Conservation (phyloP, 495 filamentous ascomycete genomes). For the Diplogelasinospora grovesii region DNA sequence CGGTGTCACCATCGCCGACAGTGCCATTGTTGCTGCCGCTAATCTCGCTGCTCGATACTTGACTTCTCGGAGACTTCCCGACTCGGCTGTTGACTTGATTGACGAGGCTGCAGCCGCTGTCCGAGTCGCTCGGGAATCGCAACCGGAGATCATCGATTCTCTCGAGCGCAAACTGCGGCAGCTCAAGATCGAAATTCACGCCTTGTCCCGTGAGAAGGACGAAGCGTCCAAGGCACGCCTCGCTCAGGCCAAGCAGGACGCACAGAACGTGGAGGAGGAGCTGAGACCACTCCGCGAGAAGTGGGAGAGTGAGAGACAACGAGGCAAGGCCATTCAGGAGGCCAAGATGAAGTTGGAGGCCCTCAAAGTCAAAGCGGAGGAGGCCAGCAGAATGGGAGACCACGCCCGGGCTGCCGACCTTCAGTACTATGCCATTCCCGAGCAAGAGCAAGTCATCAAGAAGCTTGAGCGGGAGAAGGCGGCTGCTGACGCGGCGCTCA, state of each 20-base stretch:
- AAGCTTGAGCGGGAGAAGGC: conserved; percentile 75
- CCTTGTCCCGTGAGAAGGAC: conserved; percentile 87
- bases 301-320: conserved; percentile 84
- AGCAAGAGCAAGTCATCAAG: conserved; percentile 72
- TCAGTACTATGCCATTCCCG: conserved; percentile 94
- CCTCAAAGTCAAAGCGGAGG: conserved; percentile 82
- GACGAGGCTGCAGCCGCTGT: conserved; percentile 96
- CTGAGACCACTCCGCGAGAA: conserved; percentile 86
- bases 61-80: conserved; percentile 81
- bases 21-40: conserved; percentile 84
- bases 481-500: conserved; percentile 66
- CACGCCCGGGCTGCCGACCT: conserved; percentile 79
- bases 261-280: conserved; percentile 87
- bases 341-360: conserved; percentile 90
- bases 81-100: conserved; percentile 92
- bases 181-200: conserved; percentile 93
- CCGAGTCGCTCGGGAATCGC: conserved; percentile 87
- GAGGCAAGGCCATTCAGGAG: conserved; percentile 86
- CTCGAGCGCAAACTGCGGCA: conserved; percentile 83
- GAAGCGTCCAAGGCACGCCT: conserved; percentile 81
- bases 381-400: conserved; percentile 81
- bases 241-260: conserved; percentile 75
- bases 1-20: conserved; percentile 90
- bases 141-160: conserved; percentile 89
- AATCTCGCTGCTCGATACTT: conserved; percentile 87